A percentile compares a stretch with the other conserved stretches of the same genome.
Conservation (phyloP, 169 alveolate genomes). For the Eimeria falciformis region DNA sequence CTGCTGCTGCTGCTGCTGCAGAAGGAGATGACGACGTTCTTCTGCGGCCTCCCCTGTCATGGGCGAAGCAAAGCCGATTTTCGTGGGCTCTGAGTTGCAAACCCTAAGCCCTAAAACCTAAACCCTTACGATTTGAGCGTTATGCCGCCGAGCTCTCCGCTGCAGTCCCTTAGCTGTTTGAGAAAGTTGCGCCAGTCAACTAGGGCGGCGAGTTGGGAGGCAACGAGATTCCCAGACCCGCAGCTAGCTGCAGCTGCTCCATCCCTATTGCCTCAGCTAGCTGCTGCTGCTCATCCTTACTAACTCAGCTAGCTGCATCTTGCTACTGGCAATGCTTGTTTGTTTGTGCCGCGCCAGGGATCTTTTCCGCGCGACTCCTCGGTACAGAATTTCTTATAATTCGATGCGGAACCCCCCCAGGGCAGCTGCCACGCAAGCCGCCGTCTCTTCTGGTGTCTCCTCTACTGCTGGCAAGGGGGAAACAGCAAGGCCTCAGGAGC, state of each 20-base stretch:
- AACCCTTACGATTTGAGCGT: constrained; percentile 18
- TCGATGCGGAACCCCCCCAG: constrained; percentile 29
- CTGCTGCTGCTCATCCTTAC: neutral
- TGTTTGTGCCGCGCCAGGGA: neutral
- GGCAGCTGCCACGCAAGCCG: neutral
- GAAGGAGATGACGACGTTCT: constrained; percentile 10
- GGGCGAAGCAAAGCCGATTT: constrained; percentile 1
- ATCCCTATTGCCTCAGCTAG: neutral
- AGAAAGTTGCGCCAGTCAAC: neutral
- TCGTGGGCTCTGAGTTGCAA: neutral
- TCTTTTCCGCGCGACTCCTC: constrained; percentile 17
- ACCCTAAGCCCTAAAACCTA: neutral
- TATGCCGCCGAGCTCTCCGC: neutral
- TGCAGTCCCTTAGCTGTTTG: neutral
- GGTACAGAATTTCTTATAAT: neutral
- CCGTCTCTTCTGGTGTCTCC: neutral
- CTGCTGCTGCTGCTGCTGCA: neutral
- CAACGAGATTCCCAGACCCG: neutral
- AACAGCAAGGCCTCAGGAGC: neutral
- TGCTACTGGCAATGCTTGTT: neutral
- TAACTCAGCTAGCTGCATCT: neutral
- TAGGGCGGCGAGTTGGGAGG: neutral
- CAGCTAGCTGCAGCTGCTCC: neutral
- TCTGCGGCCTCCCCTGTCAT: constrained; percentile 18
- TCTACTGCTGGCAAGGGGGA: neutral